Base-by-base conservation (phyloP, 306 rosid species). In the Begonia fuchsioides region DNA sequence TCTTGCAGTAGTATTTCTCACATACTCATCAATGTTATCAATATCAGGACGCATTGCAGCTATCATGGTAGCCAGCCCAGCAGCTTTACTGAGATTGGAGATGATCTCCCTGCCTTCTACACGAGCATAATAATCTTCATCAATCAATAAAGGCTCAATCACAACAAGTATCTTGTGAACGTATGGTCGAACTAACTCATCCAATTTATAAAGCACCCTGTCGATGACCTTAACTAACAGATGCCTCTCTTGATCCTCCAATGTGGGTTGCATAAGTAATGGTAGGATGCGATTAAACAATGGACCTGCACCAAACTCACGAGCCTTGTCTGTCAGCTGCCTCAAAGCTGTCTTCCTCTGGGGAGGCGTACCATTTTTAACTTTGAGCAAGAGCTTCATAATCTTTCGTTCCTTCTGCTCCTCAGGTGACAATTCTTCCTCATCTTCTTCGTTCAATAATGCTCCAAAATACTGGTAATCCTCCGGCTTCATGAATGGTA, bases 21-120 rank as follows among this genome's bases (percentile, higher is more conserved):
- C 94, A 60, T 87, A 87, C 20, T 87, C 94, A 63, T 83, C 96
- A 4, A 83, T 87, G 63, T 87, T 87, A 58, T 87, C 96, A 14
- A 87, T 87, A 66, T 87, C 96, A 5, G 94, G 96, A 53, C 96
- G 79, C 96, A 87, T 87, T 12, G 96, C 94, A 38, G 96, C 96
- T 61, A 87, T 87, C 96, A 87, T 87, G 32, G 96, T 87, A 54
- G 96, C 96, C 76, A 87, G 61, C 32, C 96, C 96, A 63, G 96
- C 96, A 13, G 96, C 96, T 72, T 87, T 87, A 71, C 96, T 87
- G 17, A 87, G 88, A 68, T 87, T 87, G 17, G 96, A 87, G 11
- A 87, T 87, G 15, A 87, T 87, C 63, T 87, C 96, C 59, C 96
- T 81, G 40, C 96, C 94, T 52, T 80, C 94, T 38, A 87, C 96